Evolutionary conservation across 1,139 yeast species (phyloP).

Genomic region (Pichiaceae sp.): DNA sequence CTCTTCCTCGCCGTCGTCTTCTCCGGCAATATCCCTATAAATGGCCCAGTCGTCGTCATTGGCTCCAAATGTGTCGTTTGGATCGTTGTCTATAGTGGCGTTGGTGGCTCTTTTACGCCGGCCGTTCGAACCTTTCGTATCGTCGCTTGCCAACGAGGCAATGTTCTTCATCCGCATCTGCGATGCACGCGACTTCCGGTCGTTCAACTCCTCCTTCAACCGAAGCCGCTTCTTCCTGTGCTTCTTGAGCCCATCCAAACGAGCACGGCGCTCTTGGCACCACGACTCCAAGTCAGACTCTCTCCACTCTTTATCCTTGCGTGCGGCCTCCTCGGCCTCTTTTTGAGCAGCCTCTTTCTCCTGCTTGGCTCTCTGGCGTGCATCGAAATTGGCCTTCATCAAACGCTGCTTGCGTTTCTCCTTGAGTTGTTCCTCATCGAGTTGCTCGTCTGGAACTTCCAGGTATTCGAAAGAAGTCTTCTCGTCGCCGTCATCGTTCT

Average conservation of each 20-base stretch:
- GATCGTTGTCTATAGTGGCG: conserved; percentile 78
- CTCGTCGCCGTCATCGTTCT: conserved; percentile 32
- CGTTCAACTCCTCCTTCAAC: conserved; percentile 70
- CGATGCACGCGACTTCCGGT: conserved; percentile 85
- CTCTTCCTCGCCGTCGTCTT: conserved; percentile 65
- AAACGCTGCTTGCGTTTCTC: conserved; percentile 82
- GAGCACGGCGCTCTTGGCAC: conserved; percentile 62
- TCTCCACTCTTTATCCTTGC: conserved; percentile 73
- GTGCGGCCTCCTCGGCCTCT: conserved; percentile 42
- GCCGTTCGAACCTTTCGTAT: conserved; percentile 22
- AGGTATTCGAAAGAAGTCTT: conserved; percentile 56
- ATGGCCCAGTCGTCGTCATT: conserved; percentile 95
- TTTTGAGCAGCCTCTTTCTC: conserved; percentile 59
- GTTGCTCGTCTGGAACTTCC: conserved; percentile 76
- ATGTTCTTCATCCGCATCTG: conserved; percentile 89
- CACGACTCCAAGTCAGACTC: conserved; percentile 67
- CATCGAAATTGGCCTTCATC: conserved; percentile 81
- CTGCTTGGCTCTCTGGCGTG: conserved; percentile 73
- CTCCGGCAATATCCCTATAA: conserved; percentile 74
- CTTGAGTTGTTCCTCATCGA: conserved; percentile 70
- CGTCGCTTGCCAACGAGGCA: conserved; percentile 79
- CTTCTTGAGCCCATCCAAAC: conserved; percentile 48
- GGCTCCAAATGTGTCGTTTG: conserved; percentile 92
- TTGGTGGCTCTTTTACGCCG: conserved; percentile 41
- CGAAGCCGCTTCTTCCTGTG: conserved; percentile 60